Evolutionary conservation across 2,329 filamentous ascomycete genomes (phyloP), one percentile per base, ranked within the genome.

Genomic region (Alternaria infectoria): DNA sequence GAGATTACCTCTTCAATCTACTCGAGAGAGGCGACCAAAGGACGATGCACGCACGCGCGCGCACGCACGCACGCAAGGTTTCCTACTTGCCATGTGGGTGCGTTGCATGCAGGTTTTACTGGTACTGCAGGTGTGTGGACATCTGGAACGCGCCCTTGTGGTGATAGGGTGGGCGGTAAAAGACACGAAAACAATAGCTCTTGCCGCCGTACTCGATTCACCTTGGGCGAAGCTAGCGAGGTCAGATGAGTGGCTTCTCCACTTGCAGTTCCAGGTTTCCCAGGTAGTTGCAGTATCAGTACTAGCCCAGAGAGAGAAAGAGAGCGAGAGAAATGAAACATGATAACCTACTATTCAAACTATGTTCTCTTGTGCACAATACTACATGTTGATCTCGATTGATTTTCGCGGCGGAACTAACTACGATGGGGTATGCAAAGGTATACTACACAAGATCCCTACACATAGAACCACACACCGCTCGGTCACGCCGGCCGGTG

Each of bases 1-100:
- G 52, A 57, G 58, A 61, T 65, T 51, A 62, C 52, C 47, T 57
- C 46, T 45, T 54, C n/a, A 51, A 45, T 57, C 44, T 52, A 43
- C 40, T 56, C 19, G 44, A 56, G n/a, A 30, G 23, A 49, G 36
- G 44, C 30, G 50, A 45, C 19, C 17, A 47, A 45, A 30, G 49
- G 40, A 26, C 40, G 50, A 51, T 26, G 43, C 50, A 36, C 28
- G 50, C 45, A 26, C 56, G 47, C 32, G 56, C 36, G 36, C 36
- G 36, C 30, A 36, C 36, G 36, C 32, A 40, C 32, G 32, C 36
- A 40, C n/a, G 30, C 36, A 21, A 25, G 21, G 46, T 50, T 43
- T 30, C n/a, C 12, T 8, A 19, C 28, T 15, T 25, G 54, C 26
- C 21, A 56, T 26, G 40, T 45, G 57, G 25, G 17, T 51, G 45